Evolutionary conservation across 2,329 filamentous ascomycete species (phyloP).

Genomic region (Exophiala sp.): DNA sequence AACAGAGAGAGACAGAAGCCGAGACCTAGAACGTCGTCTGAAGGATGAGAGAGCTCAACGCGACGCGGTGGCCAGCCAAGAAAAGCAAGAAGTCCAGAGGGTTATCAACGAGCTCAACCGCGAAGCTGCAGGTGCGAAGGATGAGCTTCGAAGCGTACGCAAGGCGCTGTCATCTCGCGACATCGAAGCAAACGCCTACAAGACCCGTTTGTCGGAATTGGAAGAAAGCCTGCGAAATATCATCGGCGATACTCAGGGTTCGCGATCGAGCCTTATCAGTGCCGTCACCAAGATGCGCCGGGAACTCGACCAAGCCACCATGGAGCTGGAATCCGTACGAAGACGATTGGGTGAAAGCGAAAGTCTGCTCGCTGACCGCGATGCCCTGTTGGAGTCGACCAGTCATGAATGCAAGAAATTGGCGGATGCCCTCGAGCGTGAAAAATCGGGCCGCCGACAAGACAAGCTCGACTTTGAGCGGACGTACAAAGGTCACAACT

Average conservation of each 20-base stretch:
- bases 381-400: conserved; percentile 79
- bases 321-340: conserved; percentile 74
- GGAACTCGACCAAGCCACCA: conserved; percentile 75
- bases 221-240: conserved; percentile 83
- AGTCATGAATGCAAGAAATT: conserved; percentile 80
- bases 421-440: conserved; percentile 83
- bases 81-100: conserved; percentile 93
- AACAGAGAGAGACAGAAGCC: conserved; percentile 72
- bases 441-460: conserved; percentile 74
- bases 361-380: conserved; percentile 79
- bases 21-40: conserved; percentile 68
- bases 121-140: conserved; percentile 73
- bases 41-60: conserved; percentile 75
- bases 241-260: conserved; percentile 80
- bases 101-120: conserved; percentile 87
- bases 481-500: conserved; percentile 78
- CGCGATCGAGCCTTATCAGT: conserved; percentile 75
- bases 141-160: conserved; percentile 74
- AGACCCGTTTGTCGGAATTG: conserved; percentile 80
- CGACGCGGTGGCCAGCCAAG: conserved; percentile 76
- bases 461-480: conserved; percentile 85
- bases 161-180: conserved; percentile 79
- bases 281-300: conserved; percentile 81
- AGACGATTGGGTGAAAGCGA: conserved; percentile 83
- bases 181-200: conserved; percentile 84